These are phyloP conservation scores for Glebionis coronaria DNA, from an alignment of 129 eudicot species.

Conservation along the genomic window DNA sequence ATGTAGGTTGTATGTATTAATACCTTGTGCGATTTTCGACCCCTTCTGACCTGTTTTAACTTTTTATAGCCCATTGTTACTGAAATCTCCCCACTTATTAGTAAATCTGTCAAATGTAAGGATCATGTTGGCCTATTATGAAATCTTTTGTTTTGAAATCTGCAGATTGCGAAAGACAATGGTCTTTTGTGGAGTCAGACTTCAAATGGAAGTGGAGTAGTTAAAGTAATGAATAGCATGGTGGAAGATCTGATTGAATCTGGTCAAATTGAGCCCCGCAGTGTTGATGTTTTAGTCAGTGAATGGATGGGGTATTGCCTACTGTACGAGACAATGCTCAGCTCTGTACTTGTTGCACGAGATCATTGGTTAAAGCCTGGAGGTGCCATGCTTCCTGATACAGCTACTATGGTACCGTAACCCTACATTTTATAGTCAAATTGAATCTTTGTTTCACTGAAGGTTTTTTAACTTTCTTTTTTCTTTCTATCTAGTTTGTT, in stretches of 20 bases:
- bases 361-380: too few species aligned
- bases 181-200: slow-evolving; percentile 40
- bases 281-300: slow-evolving; percentile 74
- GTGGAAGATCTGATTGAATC: slow-evolving; percentile 71
- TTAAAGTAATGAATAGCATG: slow-evolving; percentile 80
- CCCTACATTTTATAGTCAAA: neutral
- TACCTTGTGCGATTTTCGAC: too few species aligned
- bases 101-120: neutral
- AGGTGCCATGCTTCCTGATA: slow-evolving; percentile 8
- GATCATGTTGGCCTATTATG: neutral
- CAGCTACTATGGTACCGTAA: slow-evolving; percentile 82
- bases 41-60: too few species aligned
- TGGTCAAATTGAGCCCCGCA: slow-evolving; percentile 47
- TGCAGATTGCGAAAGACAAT: slow-evolving; percentile 84
- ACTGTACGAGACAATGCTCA: slow-evolving; percentile 92
- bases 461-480: neutral
- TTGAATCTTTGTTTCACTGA: slow-evolving; percentile 1
- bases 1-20: too few species aligned
- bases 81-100: too few species aligned
- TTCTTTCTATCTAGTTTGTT: neutral
- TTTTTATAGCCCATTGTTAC: too few species aligned
- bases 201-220: slow-evolving; percentile 38
- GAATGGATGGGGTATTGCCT: slow-evolving; percentile 98
- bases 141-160: neutral
- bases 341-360: slow-evolving; percentile 46